Evolutionary conservation across 2,329 filamentous ascomycete species (phyloP).

Genomic region (Fusarium chaquense): DNA sequence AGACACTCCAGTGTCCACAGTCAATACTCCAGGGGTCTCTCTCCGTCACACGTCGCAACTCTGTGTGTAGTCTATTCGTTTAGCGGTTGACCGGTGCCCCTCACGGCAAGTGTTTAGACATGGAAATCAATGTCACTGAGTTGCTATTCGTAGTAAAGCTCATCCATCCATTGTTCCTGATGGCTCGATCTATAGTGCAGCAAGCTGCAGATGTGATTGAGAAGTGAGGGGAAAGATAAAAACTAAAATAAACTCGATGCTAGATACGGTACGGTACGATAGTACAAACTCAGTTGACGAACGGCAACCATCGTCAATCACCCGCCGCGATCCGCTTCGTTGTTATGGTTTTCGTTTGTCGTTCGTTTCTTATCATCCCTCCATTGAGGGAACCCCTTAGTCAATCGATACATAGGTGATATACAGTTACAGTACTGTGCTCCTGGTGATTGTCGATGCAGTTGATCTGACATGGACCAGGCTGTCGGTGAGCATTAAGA

Average conservation of each 20-base stretch:
- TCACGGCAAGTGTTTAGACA: neutral
- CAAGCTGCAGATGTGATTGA: neutral
- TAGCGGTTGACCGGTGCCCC: slow-evolving; percentile 16
- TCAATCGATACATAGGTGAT: neutral
- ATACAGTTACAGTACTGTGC: slow-evolving; percentile 10
- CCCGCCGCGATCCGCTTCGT: slow-evolving; percentile 8
- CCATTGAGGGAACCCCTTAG: slow-evolving; percentile 7
- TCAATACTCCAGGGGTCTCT: slow-evolving; percentile 36
- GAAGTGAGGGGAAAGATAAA: neutral
- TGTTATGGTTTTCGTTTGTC: slow-evolving; percentile 7
- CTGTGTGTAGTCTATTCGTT: slow-evolving; percentile 2
- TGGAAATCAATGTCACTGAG: slow-evolving; percentile 13
- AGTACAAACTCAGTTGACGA: slow-evolving; percentile 10
- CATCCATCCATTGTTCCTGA: neutral
- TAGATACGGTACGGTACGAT: slow-evolving; percentile 15
- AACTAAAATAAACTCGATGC: slow-evolving; percentile 29
- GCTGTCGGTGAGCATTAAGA: slow-evolving; percentile 35
- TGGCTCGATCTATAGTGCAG: slow-evolving; percentile 4
- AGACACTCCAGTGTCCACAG: slow-evolving; percentile 23
- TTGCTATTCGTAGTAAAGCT: slow-evolving; percentile 16
- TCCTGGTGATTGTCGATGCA: slow-evolving; percentile 26
- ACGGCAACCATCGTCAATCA: slow-evolving; percentile 24
- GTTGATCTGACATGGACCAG: slow-evolving; percentile 45
- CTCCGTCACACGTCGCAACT: slow-evolving; percentile 33
- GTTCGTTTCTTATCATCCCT: neutral